Evolutionary conservation across 805 yeast species (phyloP).

Genomic region (Scheffersomyces spartinae): DNA sequence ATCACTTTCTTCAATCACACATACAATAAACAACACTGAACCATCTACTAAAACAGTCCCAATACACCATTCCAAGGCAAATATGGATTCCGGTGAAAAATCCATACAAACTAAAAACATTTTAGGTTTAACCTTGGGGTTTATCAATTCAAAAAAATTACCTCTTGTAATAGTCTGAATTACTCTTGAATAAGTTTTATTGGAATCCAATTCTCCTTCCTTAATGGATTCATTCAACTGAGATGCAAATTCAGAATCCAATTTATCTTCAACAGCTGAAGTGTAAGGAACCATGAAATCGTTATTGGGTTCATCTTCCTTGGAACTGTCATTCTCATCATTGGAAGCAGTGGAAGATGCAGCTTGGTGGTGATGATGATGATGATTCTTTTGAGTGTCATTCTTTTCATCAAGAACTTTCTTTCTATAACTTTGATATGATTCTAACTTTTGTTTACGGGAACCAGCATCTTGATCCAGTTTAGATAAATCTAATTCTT

Average conservation of each 20-base stretch:
- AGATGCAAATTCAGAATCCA: conserved; percentile 49
- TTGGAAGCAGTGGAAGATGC: conserved; percentile 12
- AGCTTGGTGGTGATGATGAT: conserved; percentile 1
- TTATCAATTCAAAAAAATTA: conserved; percentile 42
- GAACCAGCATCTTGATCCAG: conserved; percentile 37
- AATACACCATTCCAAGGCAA: conserved; percentile 80
- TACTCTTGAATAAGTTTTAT: conserved; percentile 43
- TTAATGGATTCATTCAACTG: conserved; percentile 40
- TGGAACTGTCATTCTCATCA: conserved; percentile 4
- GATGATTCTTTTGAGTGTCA: conserved; percentile 13
- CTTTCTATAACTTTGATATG: conserved; percentile 45
- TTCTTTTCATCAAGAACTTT: conserved; percentile 51
- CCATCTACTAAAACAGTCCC: conserved; percentile 81
- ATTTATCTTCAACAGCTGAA: conserved; percentile 51
- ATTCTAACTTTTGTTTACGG: conserved; percentile 41
- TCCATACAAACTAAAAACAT: conserved; percentile 74
- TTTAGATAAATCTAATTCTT: conserved; percentile 28
- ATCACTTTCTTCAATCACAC: conserved; percentile 40
- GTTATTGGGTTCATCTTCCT: conserved; percentile 5
- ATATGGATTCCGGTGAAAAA: conserved; percentile 68
- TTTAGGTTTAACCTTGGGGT: conserved; percentile 34
- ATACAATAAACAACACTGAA: conserved; percentile 64
- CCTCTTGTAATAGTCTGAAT: conserved; percentile 64
- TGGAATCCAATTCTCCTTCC: conserved; percentile 44
- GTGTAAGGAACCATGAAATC: conserved; percentile 52